Evolutionary conservation across 352 stramenopile genomes (phyloP).

Genomic region (Globisporangium cylindrosporum): DNA sequence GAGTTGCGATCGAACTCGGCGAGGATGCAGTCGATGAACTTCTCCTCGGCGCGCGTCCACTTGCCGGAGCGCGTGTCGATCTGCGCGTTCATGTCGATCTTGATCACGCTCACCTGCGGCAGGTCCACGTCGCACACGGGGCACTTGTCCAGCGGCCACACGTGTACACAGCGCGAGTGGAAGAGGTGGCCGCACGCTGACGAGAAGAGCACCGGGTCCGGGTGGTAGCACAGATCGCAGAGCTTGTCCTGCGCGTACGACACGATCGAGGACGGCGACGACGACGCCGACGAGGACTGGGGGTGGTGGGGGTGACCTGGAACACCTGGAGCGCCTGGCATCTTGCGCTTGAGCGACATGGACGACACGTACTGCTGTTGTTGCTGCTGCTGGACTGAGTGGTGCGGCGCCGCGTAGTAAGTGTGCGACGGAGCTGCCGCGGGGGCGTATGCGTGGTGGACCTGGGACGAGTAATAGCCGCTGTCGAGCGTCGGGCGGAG

Average conservation of each 20-base stretch:
- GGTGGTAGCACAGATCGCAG: slow-evolving; percentile 78
- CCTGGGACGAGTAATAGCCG: slow-evolving; percentile 30
- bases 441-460: slow-evolving; percentile 28
- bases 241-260: slow-evolving; percentile 33
- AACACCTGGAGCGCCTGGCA: slow-evolving; percentile 18
- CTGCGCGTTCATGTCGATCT: slow-evolving; percentile 71
- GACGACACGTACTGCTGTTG: slow-evolving; percentile 22
- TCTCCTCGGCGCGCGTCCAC: slow-evolving; percentile 82
- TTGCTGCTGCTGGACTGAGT: neutral
- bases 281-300: slow-evolving; percentile 10
- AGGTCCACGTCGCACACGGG: slow-evolving; percentile 57
- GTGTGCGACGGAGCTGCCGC: slow-evolving; percentile 12
- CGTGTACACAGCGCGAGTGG: slow-evolving; percentile 80
- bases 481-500: slow-evolving; percentile 29
- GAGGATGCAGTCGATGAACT: slow-evolving; percentile 84
- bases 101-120: slow-evolving; percentile 60
- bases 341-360: slow-evolving; percentile 42
- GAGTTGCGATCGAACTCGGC: slow-evolving; percentile 76
- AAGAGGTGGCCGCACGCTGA: slow-evolving; percentile 78
- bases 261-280: slow-evolving; percentile 1
- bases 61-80: slow-evolving; percentile 75
- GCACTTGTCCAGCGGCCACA: slow-evolving; percentile 68
- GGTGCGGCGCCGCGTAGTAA: slow-evolving; percentile 13
- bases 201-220: slow-evolving; percentile 72
- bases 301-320: neutral